Percentiles rank a stretch among this genome's conserved stretches.
phyloP scores from a whole-genome alignment of 139 green algal species.

The Chlamydomonas applanata region DNA sequence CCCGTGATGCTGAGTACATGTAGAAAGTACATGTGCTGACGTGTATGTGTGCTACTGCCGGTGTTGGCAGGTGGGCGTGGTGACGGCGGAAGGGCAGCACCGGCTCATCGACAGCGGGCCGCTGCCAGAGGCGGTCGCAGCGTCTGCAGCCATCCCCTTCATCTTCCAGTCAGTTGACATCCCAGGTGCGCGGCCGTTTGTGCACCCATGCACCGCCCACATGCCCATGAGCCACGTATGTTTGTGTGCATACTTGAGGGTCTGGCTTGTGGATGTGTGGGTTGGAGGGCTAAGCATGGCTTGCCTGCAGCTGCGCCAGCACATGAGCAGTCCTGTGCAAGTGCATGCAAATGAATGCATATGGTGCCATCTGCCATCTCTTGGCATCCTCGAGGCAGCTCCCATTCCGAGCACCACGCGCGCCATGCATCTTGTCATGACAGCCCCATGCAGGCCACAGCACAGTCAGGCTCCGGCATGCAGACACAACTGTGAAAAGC shows the following conservation, averaged over 20 bases:
- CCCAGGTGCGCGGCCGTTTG: conserved; percentile 42
- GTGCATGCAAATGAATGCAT: background rate
- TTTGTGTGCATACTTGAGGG: too few relatives aligned
- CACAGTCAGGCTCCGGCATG: conserved; percentile 1
- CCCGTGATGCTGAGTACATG: too few relatives aligned
- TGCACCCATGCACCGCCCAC: background rate
- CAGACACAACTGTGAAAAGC: too few relatives aligned
- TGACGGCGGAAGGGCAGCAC: conserved; percentile 51
- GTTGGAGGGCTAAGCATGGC: background rate
- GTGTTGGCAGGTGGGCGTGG: conserved; percentile 36
- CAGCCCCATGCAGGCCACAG: background rate
- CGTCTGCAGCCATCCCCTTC: conserved; percentile 83
- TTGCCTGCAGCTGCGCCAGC: background rate
- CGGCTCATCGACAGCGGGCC: conserved; percentile 71
- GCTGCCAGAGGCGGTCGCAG: conserved; percentile 81
- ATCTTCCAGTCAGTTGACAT: conserved; percentile 76
- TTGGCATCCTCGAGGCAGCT: too few relatives aligned
- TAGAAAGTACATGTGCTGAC: background rate
- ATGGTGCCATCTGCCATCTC: background rate
- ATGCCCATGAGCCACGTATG: too few relatives aligned
- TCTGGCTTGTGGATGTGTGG: too few relatives aligned
- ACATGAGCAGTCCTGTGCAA: background rate
- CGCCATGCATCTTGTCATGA: too few relatives aligned
- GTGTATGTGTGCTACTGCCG: background rate
- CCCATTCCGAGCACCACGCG: too few relatives aligned